Evolutionary conservation across 805 yeast genomes (phyloP).

Genomic region (Pichia nakasei): DNA sequence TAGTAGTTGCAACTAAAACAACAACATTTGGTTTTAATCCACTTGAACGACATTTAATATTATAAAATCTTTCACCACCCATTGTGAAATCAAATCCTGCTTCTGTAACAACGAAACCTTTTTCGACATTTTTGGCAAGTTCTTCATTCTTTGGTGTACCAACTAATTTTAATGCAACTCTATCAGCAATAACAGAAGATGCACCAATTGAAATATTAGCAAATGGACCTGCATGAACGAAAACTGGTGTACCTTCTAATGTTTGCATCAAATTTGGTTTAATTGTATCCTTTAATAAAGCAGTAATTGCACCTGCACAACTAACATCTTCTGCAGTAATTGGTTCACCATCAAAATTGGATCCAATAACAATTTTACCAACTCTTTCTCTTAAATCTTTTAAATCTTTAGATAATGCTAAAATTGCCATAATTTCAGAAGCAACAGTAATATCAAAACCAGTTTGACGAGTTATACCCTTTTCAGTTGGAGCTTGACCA

Average conservation of each 20-base stretch:
- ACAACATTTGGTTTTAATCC: conserved; percentile 72
- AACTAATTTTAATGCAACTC: conserved; percentile 69
- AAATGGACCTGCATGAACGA: conserved; percentile 84
- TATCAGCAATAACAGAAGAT: conserved; percentile 73
- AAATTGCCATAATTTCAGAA: conserved; percentile 77
- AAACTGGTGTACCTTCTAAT: conserved; percentile 79
- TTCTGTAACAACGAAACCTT: conserved; percentile 77
- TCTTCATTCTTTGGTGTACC: conserved; percentile 33
- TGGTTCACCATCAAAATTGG: conserved; percentile 60
- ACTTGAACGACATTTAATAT: conserved; percentile 76
- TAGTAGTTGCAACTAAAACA: conserved; percentile 74
- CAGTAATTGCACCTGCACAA: conserved; percentile 81
- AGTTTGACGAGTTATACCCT: conserved; percentile 60
- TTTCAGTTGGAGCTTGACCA: conserved; percentile 77
- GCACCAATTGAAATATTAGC: conserved; percentile 87
- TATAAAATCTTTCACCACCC: conserved; percentile 86
- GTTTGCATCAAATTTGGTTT: conserved; percentile 86
- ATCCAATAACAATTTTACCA: conserved; percentile 68
- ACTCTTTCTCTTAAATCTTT: conserved; percentile 66
- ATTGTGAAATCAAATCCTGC: conserved; percentile 87
- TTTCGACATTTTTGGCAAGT: conserved; percentile 27
- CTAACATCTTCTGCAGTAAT: conserved; percentile 79
- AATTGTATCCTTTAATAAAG: conserved; percentile 70
- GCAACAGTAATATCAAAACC: conserved; percentile 85
- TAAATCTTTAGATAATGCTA: conserved; percentile 64